These are phyloP conservation scores for Cutaneotrichosporon cutaneum DNA, from an alignment of 1,284 basidiomycete species.

Conservation along the genomic window DNA sequence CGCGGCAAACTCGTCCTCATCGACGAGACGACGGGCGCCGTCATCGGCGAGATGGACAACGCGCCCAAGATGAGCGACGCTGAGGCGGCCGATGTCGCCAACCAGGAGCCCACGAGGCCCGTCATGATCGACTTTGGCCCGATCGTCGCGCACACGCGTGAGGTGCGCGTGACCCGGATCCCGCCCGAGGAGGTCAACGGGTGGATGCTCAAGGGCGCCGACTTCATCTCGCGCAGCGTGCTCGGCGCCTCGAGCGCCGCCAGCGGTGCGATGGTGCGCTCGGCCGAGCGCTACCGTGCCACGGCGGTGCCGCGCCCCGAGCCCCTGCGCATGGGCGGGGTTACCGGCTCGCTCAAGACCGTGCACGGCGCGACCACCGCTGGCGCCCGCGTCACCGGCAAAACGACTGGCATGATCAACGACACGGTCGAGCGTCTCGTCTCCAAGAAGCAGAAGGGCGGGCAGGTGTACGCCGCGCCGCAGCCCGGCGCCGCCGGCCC, in stretches of 20 bases:
- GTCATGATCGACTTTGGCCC: conserved; percentile 71
- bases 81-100: conserved; percentile 57
- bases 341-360: conserved; percentile 8
- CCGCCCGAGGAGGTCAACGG: conserved; percentile 64
- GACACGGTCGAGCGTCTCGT: conserved; percentile 14
- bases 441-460: conserved; percentile 14
- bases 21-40: conserved; percentile 69
- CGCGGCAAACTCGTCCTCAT: conserved; percentile 70
- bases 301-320: conserved; percentile 18
- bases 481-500: background rate
- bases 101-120: conserved; percentile 60
- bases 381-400: conserved; percentile 11
- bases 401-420: conserved; percentile 19
- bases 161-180: conserved; percentile 59
- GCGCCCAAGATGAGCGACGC: conserved; percentile 54
- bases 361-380: conserved; percentile 8
- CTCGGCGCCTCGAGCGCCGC: conserved; percentile 65
- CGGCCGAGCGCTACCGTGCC: conserved; percentile 64
- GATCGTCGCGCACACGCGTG: conserved; percentile 49
- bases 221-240: conserved; percentile 57
- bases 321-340: conserved; percentile 14
- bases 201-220: conserved; percentile 68
- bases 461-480: conserved; percentile 4
- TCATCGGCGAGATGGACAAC: conserved; percentile 69
- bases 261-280: conserved; percentile 59